These are phyloP conservation scores for Nicotiana obtusifolia DNA, from an alignment of 257 asterid species.

Conservation along the genomic window DNA sequence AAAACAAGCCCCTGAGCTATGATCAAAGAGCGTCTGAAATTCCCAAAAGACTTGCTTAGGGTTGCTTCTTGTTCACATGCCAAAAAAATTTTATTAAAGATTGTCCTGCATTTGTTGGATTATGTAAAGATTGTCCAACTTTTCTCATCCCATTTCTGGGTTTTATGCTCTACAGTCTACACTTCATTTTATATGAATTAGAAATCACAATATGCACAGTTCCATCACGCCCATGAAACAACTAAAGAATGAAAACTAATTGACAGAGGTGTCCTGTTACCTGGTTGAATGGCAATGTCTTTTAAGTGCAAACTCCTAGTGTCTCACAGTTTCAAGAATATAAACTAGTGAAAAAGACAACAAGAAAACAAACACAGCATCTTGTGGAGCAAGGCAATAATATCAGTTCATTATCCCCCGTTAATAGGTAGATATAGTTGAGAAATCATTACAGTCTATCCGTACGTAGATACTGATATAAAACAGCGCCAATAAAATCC, in stretches of 20 bases:
- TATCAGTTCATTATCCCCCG: neutral
- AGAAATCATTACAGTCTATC: neutral
- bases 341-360: neutral
- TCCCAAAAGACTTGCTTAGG: constrained; percentile 2
- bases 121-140: neutral
- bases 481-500: neutral
- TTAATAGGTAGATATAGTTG: neutral
- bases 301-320: neutral
- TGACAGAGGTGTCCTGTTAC: neutral
- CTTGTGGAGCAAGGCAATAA: neutral
- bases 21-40: neutral
- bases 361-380: neutral
- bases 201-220: constrained; percentile 2
- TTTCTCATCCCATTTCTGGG: neutral
- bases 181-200: neutral
- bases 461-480: neutral
- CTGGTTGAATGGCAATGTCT: neutral
- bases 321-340: neutral
- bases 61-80: neutral
- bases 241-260: constrained; percentile 1
- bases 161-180: neutral
- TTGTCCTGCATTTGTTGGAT: neutral
- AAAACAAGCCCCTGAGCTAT: neutral
- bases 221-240: neutral
- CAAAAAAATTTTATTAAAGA: neutral